Percentiles rank a stretch among this genome's conserved stretches.
Conservation (phyloP, 495 filamentous ascomycete species). For the Talaromyces proteolyticus region DNA sequence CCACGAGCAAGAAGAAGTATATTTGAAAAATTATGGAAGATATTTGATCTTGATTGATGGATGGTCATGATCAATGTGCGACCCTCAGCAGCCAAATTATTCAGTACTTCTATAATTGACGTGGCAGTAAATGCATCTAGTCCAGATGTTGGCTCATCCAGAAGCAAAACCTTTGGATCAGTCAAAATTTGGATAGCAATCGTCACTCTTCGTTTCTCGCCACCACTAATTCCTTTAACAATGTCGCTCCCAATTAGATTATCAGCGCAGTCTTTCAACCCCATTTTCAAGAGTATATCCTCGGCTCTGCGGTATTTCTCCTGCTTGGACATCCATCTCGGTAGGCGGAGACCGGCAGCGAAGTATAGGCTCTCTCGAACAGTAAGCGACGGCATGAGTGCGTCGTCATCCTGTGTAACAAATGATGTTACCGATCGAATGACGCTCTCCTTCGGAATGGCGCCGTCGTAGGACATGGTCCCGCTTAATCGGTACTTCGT, state of each 20-base stretch:
- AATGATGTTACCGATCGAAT: conserved; percentile 66
- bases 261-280: conserved; percentile 71
- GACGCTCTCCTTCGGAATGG: conserved; percentile 56
- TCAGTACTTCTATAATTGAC: conserved; percentile 67
- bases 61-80: conserved; percentile 68
- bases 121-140: conserved; percentile 71
- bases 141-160: conserved; percentile 73
- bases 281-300: conserved; percentile 66
- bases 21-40: conserved; percentile 65
- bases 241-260: conserved; percentile 65
- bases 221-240: conserved; percentile 71
- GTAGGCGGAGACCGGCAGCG: conserved; percentile 62
- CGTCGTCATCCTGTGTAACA: conserved; percentile 72
- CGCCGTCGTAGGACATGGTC: conserved; percentile 60
- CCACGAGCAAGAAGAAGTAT: conserved; percentile 65
- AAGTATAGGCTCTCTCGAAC: conserved; percentile 67
- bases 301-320: conserved; percentile 63
- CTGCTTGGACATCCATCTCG: conserved; percentile 55
- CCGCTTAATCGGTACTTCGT: conserved; percentile 51
- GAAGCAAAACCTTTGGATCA: conserved; percentile 60
- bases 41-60: conserved; percentile 67
- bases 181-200: conserved; percentile 74
- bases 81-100: conserved; percentile 63
- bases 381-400: conserved; percentile 64
- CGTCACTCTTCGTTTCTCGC: conserved; percentile 67